Conservation (phyloP, 257 asterid genomes). For the Avicennia marina region DNA sequence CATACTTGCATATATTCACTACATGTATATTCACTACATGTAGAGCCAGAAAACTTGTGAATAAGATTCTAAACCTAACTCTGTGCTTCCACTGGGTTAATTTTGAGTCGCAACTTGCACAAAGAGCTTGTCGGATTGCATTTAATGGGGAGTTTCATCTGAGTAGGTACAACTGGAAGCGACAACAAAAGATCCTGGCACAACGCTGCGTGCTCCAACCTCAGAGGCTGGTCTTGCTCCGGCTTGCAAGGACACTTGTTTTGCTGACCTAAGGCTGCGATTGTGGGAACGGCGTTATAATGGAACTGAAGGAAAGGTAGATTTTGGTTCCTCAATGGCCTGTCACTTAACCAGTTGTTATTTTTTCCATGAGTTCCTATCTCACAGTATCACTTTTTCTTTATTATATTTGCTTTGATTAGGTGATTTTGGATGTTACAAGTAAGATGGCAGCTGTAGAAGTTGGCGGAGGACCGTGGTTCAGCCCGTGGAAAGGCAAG, state of each 20-base stretch:
- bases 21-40: too few relatives aligned
- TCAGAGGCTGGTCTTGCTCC: conserved; percentile 82
- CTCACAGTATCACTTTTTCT: background rate
- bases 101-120: too few relatives aligned
- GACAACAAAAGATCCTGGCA: conserved; percentile 66
- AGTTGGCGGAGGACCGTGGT: conserved; percentile 99
- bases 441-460: conserved; percentile 94
- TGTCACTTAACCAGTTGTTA: too few relatives aligned
- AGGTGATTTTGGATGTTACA: conserved; percentile 81
- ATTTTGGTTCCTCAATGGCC: background rate
- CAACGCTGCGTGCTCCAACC: conserved; percentile 95
- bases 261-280: conserved; percentile 54
- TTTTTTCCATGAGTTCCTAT: too few relatives aligned
- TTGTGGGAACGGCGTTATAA: conserved; percentile 58
- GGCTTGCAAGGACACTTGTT: conserved; percentile 87
- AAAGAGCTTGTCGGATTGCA: background rate
- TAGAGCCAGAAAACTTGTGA: too few relatives aligned
- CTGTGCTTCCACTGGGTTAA: too few relatives aligned
- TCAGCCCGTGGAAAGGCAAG: conserved; percentile 75
- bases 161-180: conserved; percentile 81
- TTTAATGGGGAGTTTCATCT: conserved; percentile 4
- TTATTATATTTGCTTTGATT: background rate
- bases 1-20: background rate
- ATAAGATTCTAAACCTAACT: too few relatives aligned
- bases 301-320: conserved; percentile 82